Evolutionary conservation across 176 grass and related monocot species (phyloP), one percentile per base, ranked within the genome.

Genomic region (Bolboschoenus planiculmis): DNA sequence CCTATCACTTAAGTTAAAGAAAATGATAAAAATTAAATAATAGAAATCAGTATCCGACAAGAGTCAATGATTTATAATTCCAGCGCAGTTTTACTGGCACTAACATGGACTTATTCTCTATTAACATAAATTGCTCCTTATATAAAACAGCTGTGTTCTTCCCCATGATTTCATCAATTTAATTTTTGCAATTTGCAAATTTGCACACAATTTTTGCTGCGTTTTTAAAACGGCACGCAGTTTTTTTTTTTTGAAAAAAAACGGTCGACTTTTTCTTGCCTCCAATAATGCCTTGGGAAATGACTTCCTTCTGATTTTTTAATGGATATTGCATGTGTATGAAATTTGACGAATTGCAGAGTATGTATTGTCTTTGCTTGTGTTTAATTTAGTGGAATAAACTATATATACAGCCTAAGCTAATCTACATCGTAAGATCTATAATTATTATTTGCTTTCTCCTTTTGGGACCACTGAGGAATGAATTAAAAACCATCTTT

Each of bases 61-160:
- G 39, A 46, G 70, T 74, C 70, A 16, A 74, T 48, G 70, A 48
- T 74, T 74, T 30, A 10, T 7, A 42, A 39, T 55, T 78, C 74
- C 50, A 78, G 40, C 74, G 13, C 46, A 78, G 55, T 55, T 78
- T 78, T 78, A 18, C 30, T 34, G 74, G 74, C 46, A 18, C 50
- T 78, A 78, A 78, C 50, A 51, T 78, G 44, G 30, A 47, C 48
- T 78, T 30, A n/a, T 23, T 40, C 6, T 21, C 4, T n/a, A 40
- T 39, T 39, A n/a, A 67, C 14, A 66, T 6, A 67, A 37, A 7
- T n/a, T n/a, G 35, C 40, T 47, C 47, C 10, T n/a, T n/a, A n/a
- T n/a, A n/a, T n/a, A 15, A 65, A 15, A 66, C 70, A 74, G 70
- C 23, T 74, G 70, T 74, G 23, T 74, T 14, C 37, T 66, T 18